Conservation (phyloP, 805 yeast species). For the Wickerhamomyces strasburgensis region DNA sequence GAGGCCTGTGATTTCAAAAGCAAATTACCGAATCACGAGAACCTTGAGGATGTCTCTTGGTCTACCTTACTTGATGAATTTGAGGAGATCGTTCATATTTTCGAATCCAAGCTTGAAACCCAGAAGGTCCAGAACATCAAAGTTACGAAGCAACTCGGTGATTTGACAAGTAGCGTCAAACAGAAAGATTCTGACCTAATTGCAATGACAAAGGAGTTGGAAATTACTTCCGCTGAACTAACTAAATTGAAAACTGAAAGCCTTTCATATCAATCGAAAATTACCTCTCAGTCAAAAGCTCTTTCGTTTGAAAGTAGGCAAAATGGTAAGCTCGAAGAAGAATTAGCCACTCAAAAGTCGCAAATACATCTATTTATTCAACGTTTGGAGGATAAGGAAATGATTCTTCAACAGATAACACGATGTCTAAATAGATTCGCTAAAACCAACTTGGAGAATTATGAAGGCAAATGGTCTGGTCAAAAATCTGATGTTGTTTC, state of each 20-base stretch:
- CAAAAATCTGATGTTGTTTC: too few relatives aligned
- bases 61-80: background rate
- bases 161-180: background rate
- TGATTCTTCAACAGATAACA: background rate
- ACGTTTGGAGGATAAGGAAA: background rate
- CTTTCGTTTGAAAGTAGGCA: background rate
- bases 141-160: background rate
- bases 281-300: background rate
- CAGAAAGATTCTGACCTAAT: background rate
- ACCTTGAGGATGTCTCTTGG: background rate
- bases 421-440: background rate
- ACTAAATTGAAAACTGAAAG: background rate
- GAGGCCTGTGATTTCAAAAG: too few relatives aligned
- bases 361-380: background rate
- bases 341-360: background rate
- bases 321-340: background rate
- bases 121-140: background rate
- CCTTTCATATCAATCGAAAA: background rate
- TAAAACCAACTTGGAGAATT: background rate
- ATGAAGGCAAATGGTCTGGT: too few relatives aligned
- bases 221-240: background rate
- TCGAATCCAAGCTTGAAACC: background rate
- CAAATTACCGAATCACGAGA: too few relatives aligned
- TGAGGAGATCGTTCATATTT: background rate
- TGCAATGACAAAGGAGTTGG: background rate